Evolutionary conservation across 2,329 filamentous ascomycete species (phyloP), one percentile per base, ranked within the genome.

Genomic region (Simplicillium sp.): DNA sequence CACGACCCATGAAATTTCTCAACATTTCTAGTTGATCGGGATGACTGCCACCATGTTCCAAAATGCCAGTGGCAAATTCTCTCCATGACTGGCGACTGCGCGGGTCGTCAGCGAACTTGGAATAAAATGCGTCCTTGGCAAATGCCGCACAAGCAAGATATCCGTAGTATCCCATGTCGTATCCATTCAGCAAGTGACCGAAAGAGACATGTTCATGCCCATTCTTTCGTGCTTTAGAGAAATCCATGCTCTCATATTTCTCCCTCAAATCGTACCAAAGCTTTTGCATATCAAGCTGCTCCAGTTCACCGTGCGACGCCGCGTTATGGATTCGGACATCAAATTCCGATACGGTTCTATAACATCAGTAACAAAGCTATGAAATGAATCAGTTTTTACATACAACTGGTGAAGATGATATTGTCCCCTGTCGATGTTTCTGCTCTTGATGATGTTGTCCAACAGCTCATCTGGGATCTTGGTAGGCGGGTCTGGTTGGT

Each of bases 341-440:
- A n/a, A 38, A 38, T 6, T 31, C 25, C 8, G 37, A 38, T 20
- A 38, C 18, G 3, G 25, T 29, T 17, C 37, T 38, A 13, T 29
- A 14, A 31, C n/a, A 11, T 31, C 14, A n/a, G n/a, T n/a, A n/a
- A n/a, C n/a, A n/a, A n/a, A n/a, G n/a, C n/a, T n/a, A n/a, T n/a
- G n/a, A n/a, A n/a, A n/a, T n/a, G n/a, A n/a, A n/a, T n/a, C n/a
- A n/a, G n/a, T n/a, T n/a, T n/a, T n/a, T n/a, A 38, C 37, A 7
- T 32, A 38, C 37, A 38, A 17, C 18, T 38, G 37, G 37, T 38
- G 31, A 29, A 38, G 37, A 16, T 38, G 37, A 32, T 33, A 38
- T 38, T 31, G 14, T 17, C 37, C 29, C 17, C 37, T 25, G 31
- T 20, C 15, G 7, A 32, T 32, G 37, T 38, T 31, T 31, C 37